phyloP scores from a whole-genome alignment of 805 yeast genomes.

The Candida taoyuanica region DNA sequence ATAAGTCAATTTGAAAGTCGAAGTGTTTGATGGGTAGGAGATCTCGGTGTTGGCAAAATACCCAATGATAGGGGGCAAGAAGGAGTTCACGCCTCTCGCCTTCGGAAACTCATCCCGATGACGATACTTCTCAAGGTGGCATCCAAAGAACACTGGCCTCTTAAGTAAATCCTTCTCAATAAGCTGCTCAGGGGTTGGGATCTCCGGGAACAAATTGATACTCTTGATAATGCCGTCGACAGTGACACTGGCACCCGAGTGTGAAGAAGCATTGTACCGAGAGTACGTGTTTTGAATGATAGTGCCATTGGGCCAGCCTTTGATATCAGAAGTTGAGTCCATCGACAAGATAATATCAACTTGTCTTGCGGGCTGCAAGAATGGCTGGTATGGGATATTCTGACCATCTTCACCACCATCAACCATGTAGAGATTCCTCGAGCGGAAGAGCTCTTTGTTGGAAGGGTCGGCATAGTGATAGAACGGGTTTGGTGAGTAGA shows the following conservation, averaged over 20 bases:
- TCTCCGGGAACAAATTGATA: slow-evolving; percentile 56
- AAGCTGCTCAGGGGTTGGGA: slow-evolving; percentile 51
- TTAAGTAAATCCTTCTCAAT: slow-evolving; percentile 44
- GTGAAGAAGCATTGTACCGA: slow-evolving; percentile 21
- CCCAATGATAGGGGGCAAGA: slow-evolving; percentile 49
- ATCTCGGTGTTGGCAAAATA: slow-evolving; percentile 44
- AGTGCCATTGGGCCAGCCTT: slow-evolving; percentile 59
- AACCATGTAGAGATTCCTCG: slow-evolving; percentile 41
- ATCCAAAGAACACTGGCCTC: slow-evolving; percentile 79
- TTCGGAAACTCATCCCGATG: slow-evolving; percentile 12
- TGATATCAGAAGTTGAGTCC: slow-evolving; percentile 50
- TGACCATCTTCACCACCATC: slow-evolving; percentile 83
- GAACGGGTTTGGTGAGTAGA: slow-evolving; percentile 61
- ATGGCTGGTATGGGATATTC: slow-evolving; percentile 64
- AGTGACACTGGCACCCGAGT: slow-evolving; percentile 28
- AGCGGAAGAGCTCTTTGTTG: slow-evolving; percentile 21
- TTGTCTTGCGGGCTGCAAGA: slow-evolving; percentile 54
- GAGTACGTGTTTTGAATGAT: slow-evolving; percentile 34
- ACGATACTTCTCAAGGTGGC: slow-evolving; percentile 31
- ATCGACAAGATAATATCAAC: slow-evolving; percentile 62
- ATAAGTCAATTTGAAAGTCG: slow-evolving; percentile 55
- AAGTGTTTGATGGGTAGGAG: slow-evolving; percentile 45
- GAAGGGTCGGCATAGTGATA: slow-evolving; percentile 27
- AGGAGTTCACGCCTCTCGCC: slow-evolving; percentile 11
- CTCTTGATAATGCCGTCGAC: slow-evolving; percentile 32